phyloP scores from a whole-genome alignment of 345 rosid species.

The Excoecaria agallocha region DNA sequence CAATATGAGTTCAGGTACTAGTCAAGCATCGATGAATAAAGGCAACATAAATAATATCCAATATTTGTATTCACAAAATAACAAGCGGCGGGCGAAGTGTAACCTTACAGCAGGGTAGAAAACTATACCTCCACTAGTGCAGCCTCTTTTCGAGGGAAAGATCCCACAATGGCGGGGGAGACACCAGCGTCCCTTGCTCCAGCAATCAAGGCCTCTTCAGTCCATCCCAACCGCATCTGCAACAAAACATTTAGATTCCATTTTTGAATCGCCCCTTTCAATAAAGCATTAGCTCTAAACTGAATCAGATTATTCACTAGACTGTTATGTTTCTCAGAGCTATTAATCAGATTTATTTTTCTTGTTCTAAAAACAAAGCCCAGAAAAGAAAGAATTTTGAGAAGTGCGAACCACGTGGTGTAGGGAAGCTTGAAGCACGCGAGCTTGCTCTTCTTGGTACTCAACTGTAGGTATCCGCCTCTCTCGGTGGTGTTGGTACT shows the following conservation, averaged over 20 bases:
- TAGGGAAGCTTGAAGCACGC: constrained; percentile 74
- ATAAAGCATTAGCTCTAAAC: background rate
- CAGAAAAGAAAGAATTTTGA: background rate
- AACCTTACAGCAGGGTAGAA: too few relatives aligned
- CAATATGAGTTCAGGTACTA: background rate
- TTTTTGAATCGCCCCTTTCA: background rate
- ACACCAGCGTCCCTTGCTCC: constrained; percentile 85
- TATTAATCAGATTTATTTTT: background rate
- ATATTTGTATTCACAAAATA: background rate
- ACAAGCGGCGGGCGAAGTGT: background rate
- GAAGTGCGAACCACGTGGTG: constrained; percentile 64
- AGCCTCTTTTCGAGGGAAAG: constrained; percentile 85
- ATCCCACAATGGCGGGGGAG: constrained; percentile 87
- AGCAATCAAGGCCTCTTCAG: constrained; percentile 83
- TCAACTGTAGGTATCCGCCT: constrained; percentile 48
- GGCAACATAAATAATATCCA: too few relatives aligned
- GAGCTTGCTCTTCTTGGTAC: constrained; percentile 72
- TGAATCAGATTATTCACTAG: background rate
- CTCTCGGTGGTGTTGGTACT: constrained; percentile 5
- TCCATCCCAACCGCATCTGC: constrained; percentile 77
- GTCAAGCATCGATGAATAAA: too few relatives aligned
- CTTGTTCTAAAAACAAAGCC: background rate
- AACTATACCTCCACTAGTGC: constrained; percentile 75
- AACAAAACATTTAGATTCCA: background rate
- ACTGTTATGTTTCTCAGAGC: background rate